These are phyloP conservation scores for Acer yangbiense DNA, from an alignment of 345 rosid genomes.

Conservation along the genomic window DNA sequence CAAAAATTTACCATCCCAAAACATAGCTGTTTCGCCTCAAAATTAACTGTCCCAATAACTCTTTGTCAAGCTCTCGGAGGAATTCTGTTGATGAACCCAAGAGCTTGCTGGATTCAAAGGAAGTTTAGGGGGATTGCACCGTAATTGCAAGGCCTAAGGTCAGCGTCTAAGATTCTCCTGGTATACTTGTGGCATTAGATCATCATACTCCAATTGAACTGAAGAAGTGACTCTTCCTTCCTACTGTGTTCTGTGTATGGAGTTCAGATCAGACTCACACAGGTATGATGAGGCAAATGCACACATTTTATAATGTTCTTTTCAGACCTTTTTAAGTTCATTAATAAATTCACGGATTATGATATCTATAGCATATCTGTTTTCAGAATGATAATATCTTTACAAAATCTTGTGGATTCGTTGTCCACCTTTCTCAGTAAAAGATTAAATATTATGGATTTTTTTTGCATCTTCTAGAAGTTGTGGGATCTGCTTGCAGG, in stretches of 20 bases:
- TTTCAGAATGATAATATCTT: neutral
- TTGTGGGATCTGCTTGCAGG: neutral
- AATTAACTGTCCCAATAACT: neutral
- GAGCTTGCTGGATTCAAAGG: neutral
- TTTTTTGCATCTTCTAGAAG: constrained; percentile 7
- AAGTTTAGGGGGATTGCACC: constrained; percentile 14
- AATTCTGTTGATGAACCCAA: neutral
- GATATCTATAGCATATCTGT: neutral
- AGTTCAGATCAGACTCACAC: neutral
- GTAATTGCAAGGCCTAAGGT: constrained; percentile 18
- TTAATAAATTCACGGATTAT: neutral
- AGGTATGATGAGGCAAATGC: neutral
- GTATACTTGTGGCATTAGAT: neutral
- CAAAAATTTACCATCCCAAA: neutral
- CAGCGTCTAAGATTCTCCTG: constrained; percentile 9
- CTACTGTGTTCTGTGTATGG: neutral
- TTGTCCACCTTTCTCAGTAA: neutral
- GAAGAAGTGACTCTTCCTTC: neutral
- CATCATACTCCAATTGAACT: neutral
- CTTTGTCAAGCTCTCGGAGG: neutral
- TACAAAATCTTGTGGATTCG: neutral
- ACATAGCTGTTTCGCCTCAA: neutral
- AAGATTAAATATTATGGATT: neutral
- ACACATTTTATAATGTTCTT: neutral
- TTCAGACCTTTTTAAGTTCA: neutral